phyloP scores from a whole-genome alignment of 2,329 filamentous ascomycete genomes.

The Trichoderma breve region DNA sequence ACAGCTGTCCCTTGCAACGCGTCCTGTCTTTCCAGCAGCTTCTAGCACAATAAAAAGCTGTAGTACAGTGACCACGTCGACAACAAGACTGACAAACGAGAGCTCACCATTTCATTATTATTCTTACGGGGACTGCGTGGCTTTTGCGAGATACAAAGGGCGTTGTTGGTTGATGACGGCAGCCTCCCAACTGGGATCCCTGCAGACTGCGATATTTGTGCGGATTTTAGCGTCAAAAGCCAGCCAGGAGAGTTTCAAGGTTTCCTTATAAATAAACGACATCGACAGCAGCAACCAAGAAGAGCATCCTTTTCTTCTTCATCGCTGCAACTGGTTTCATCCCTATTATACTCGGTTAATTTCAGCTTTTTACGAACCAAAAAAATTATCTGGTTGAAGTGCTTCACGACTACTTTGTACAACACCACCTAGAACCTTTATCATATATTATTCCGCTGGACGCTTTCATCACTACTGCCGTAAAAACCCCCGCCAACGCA shows the following conservation, averaged over 20 bases:
- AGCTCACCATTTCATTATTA: background rate
- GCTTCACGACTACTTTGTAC: background rate
- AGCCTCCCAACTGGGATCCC: conserved; percentile 1
- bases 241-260: background rate
- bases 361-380: background rate
- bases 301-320: background rate
- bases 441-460: background rate
- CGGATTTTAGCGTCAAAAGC: conserved; percentile 31
- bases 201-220: conserved; percentile 34
- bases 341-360: background rate
- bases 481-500: background rate
- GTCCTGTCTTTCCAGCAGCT: background rate
- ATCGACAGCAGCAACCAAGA: background rate
- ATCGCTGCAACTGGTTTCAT: background rate
- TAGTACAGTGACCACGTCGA: background rate
- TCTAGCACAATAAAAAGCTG: background rate
- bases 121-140: background rate
- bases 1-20: background rate
- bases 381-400: background rate
- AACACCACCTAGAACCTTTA: background rate
- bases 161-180: background rate
- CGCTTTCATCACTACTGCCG: background rate
- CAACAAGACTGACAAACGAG: background rate
- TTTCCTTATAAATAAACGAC: conserved; percentile 1
- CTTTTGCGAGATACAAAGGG: background rate